Base-by-base conservation (phyloP, 352 stramenopile genomes). In the Phytophthora aleatoria region DNA sequence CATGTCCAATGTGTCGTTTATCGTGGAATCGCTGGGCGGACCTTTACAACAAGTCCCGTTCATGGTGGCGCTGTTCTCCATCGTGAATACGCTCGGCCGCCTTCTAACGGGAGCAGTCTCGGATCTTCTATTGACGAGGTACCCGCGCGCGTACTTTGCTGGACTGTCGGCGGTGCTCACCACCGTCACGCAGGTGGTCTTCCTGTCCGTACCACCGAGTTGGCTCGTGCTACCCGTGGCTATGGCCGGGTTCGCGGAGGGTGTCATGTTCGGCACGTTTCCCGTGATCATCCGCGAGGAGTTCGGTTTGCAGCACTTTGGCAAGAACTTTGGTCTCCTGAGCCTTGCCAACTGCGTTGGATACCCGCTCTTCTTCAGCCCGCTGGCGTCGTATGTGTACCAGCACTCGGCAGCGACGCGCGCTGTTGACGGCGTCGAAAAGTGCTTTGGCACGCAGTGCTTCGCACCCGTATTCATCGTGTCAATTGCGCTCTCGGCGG, bases 1-100 rank as follows among this genome's bases (percentile, higher is more conserved):
- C 45, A 92, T 95, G 81, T 91, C 86, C 28, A 95, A 95, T 58
- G 77, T 95, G 4, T 79, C 85, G 5, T 95, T 95, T 64, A 90
- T 95, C 49, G 79, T 94, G 35, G 85, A 95, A 61, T 92, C 85
- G 11, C 68, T 90, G 13, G 69, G 72, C 13, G 85, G 83, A 0
- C 69, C 73, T 1, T 65, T 81, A 49, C 70, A 85, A 1, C 83
- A 92, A 55, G 77, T 95, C 42, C 84, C 87, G 0, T 43, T 81
- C 38, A 90, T 94, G 83, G 85, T 95, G 36, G 79, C 77, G 24
- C 57, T 87, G 12, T 95, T 95, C 50, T 93, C 87, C 8, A 70
- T 94, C 12, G 74, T 77, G 51, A 95, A 95, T 65, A 89, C 79
- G 4, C n/a, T 82, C 30, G 74, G 78, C 33, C 83, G 85, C 0